Conservation (phyloP, 139 green algal species). For the Chlamydomonas sp. region DNA sequence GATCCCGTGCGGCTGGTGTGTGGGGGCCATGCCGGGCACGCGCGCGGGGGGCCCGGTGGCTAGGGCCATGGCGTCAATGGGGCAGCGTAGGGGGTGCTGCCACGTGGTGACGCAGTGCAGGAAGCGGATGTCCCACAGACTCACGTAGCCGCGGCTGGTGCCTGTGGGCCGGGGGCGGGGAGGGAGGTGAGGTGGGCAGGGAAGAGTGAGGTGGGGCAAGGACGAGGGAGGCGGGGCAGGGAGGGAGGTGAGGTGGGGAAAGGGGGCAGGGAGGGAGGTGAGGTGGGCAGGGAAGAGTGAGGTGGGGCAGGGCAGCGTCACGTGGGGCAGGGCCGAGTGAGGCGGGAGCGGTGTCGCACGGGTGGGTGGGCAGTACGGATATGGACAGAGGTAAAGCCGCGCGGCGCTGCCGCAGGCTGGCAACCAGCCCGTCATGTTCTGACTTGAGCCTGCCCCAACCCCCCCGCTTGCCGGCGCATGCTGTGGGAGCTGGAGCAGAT, state of each 20-base stretch:
- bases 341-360: too few relatives aligned
- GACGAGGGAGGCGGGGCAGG: too few relatives aligned
- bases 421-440: too few relatives aligned
- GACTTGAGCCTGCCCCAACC: too few relatives aligned
- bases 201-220: too few relatives aligned
- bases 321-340: too few relatives aligned
- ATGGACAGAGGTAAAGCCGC: too few relatives aligned
- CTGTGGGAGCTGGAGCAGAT: too few relatives aligned
- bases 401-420: too few relatives aligned
- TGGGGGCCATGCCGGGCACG: conserved; percentile 11
- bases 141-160: conserved; percentile 65
- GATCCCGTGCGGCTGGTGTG: conserved; percentile 32
- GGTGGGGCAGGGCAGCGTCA: too few relatives aligned
- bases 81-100: conserved; percentile 54
- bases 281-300: not conserved
- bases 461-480: too few relatives aligned
- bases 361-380: too few relatives aligned
- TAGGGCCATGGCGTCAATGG: conserved; percentile 65
- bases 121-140: conserved; percentile 89
- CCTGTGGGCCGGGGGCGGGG: conserved; percentile 41
- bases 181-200: not conserved
- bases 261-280: not conserved
- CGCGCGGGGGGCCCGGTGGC: conserved; percentile 54
- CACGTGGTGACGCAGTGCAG: conserved; percentile 58
- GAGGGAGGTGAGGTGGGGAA: conserved; percentile 6